A percentile compares a stretch with the other conserved stretches of the same genome.
Evolutionary conservation across 768 basidiomycete species (phyloP).

Genomic region (Mycena kentingensis): DNA sequence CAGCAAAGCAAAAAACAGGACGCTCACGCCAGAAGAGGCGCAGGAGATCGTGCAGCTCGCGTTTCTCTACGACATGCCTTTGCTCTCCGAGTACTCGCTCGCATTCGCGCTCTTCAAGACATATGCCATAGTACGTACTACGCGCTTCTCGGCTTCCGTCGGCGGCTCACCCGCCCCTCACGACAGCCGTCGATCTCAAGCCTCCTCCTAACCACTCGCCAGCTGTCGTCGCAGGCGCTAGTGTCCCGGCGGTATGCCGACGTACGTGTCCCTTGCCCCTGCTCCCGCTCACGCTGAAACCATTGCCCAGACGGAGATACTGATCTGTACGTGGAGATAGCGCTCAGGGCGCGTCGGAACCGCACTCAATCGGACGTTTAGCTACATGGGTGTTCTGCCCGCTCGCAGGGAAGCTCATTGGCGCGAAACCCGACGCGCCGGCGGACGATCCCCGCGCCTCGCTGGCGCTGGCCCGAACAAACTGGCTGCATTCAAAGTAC

Average conservation of each 20-base stretch:
- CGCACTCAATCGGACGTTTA: conserved; percentile 16
- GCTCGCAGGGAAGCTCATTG: conserved; percentile 18
- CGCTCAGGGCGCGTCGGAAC: not conserved
- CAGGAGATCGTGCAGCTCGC: conserved; percentile 42
- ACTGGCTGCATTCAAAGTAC: conserved; percentile 46
- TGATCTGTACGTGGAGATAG: conserved; percentile 37
- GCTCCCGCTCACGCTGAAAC: not conserved
- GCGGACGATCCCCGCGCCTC: conserved; percentile 43
- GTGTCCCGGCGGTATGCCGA: conserved; percentile 50
- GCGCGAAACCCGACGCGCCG: conserved; percentile 22
- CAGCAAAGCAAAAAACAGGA: too few relatives aligned
- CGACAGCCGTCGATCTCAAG: conserved; percentile 51
- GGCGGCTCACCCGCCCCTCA: not conserved
- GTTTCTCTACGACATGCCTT: conserved; percentile 47
- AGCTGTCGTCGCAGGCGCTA: conserved; percentile 37
- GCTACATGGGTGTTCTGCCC: conserved; percentile 42
- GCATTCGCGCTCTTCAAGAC: conserved; percentile 58
- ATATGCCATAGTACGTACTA: conserved; percentile 47
- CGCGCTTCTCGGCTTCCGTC: not conserved
- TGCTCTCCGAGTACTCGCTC: conserved; percentile 40
- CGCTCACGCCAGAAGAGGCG: conserved; percentile 47
- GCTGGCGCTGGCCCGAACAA: conserved; percentile 43
- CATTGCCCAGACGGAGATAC: conserved; percentile 42
- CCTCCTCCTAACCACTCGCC: conserved; percentile 42
- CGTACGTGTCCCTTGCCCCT: conserved; percentile 33